Conservation (phyloP, 768 basidiomycete species). For the Russula brevipes region DNA sequence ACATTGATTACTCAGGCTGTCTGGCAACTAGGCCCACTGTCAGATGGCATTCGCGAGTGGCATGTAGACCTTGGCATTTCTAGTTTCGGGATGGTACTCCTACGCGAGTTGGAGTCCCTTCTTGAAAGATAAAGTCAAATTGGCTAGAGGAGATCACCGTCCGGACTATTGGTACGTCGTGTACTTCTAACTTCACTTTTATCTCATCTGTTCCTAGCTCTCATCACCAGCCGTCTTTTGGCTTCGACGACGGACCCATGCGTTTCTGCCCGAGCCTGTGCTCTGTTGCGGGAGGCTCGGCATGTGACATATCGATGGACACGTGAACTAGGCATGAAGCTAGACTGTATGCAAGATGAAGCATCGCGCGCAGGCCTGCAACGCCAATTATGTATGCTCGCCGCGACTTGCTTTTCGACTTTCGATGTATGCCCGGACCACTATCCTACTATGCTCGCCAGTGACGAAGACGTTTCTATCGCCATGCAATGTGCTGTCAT, state of each 20-base stretch:
- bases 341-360: neutral
- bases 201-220: neutral
- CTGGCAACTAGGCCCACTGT: slow-evolving; percentile 31
- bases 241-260: neutral
- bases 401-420: slow-evolving; percentile 3
- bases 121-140: slow-evolving; percentile 36
- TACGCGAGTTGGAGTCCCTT: slow-evolving; percentile 36
- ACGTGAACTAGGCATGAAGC: neutral
- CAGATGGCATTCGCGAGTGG: slow-evolving; percentile 31
- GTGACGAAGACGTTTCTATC: neutral
- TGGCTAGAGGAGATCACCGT: slow-evolving; percentile 33
- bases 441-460: neutral
- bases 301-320: neutral
- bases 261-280: neutral
- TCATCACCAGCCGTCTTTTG: slow-evolving; percentile 6
- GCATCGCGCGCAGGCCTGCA: neutral
- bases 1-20: slow-evolving; percentile 34
- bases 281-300: neutral
- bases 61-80: slow-evolving; percentile 36
- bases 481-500: slow-evolving; percentile 15
- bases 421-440: neutral
- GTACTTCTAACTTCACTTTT: neutral
- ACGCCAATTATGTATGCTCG: neutral
- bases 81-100: slow-evolving; percentile 35
- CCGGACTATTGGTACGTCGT: slow-evolving; percentile 7